These are phyloP conservation scores for Adenanthera pavonina DNA, from an alignment of 306 rosid genomes.

Conservation along the genomic window DNA sequence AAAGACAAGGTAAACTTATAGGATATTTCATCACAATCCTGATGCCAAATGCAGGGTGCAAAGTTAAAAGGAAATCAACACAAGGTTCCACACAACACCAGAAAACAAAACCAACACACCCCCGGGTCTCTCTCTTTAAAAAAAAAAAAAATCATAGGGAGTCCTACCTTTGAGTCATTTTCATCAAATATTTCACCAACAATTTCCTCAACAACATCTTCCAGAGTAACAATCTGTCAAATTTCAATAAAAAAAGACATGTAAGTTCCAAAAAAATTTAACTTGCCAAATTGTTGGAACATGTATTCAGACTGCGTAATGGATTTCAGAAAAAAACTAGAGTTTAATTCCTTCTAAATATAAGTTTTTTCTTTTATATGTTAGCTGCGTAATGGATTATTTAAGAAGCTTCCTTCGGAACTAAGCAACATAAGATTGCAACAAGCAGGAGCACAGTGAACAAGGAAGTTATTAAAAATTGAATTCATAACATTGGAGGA, in stretches of 20 bases:
- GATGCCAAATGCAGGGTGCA: not conserved
- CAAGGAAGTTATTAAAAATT: conserved; percentile 10
- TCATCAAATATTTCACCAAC: conserved; percentile 98
- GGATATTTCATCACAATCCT: not conserved
- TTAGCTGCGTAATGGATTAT: not conserved
- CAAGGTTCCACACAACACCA: not conserved
- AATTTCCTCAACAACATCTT: conserved; percentile 96
- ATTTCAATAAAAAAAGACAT: not conserved
- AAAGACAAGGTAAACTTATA: not conserved
- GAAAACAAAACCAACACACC: too few relatives aligned
- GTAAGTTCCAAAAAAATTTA: not conserved
- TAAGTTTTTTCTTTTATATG: too few relatives aligned
- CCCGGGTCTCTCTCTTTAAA: not conserved
- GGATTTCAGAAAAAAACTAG: conserved; percentile 20
- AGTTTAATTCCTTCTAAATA: not conserved
- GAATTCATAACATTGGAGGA: conserved; percentile 8
- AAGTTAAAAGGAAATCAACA: not conserved
- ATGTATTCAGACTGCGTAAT: conserved; percentile 6
- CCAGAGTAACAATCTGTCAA: conserved; percentile 81
- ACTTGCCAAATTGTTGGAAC: conserved; percentile 22
- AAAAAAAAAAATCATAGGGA: conserved; percentile 21
- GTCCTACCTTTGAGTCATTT: conserved; percentile 87
- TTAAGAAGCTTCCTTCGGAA: conserved; percentile 10
- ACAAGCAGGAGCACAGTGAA: conserved; percentile 27
- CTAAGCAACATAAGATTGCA: conserved; percentile 28